Conservation (phyloP, 805 yeast genomes). For the Candida bentonensis region DNA sequence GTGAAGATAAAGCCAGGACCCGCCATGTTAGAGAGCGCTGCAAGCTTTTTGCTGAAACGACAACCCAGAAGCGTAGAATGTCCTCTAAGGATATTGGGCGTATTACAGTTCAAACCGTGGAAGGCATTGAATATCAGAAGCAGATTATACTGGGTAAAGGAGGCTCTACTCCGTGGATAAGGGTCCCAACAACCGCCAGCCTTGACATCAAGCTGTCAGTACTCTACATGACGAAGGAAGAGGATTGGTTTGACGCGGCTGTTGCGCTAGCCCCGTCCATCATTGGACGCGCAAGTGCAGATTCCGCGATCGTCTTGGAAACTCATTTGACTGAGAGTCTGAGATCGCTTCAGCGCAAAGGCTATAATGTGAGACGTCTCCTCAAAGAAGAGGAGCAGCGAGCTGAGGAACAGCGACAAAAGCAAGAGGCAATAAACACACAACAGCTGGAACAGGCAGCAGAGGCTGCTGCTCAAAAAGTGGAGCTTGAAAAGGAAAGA, state of each 20-base stretch:
- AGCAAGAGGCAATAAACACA: conserved; percentile 3
- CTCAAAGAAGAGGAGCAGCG: conserved; percentile 14
- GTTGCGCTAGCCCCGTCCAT: conserved; percentile 18
- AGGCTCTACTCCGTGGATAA: conserved; percentile 11
- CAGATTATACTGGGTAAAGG: conserved; percentile 8
- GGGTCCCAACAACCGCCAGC: conserved; percentile 10
- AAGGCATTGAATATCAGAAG: conserved; percentile 14
- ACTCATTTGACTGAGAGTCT: conserved; percentile 20
- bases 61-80: conserved; percentile 8
- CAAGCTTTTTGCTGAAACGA: conserved; percentile 19
- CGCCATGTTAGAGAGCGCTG: conserved; percentile 13
- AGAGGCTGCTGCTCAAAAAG: conserved; percentile 5
- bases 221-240: conserved; percentile 13
- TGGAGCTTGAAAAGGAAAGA: conserved; percentile 5
- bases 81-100: conserved; percentile 6
- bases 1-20: conserved; percentile 5
- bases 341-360: conserved; percentile 20
- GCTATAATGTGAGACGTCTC: conserved; percentile 24
- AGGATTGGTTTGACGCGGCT: conserved; percentile 26
- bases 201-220: conserved; percentile 6
- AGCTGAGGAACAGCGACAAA: conserved; percentile 8
- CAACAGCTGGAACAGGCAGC: conserved; percentile 6
- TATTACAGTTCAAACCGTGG: conserved; percentile 14
- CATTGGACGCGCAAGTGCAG: conserved; percentile 22
- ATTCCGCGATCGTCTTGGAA: conserved; percentile 24